phyloP scores from a whole-genome alignment of 176 grass and related monocot genomes.

The Carex cristatella region DNA sequence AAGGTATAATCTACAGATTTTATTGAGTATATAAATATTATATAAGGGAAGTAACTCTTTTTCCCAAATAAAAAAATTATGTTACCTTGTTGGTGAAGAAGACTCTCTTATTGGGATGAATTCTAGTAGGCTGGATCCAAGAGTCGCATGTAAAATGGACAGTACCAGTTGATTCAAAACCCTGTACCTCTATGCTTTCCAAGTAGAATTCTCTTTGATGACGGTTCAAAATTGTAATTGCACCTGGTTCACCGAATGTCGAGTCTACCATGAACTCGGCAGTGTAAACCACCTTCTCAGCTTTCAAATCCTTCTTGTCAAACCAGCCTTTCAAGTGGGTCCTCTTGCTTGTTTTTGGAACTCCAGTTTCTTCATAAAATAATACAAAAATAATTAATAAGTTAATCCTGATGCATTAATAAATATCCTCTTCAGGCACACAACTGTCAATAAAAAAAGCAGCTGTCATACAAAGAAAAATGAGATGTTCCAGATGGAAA shows the following conservation, averaged over 20 bases:
- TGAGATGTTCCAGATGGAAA: not conserved
- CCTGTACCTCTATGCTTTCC: slow-evolving; percentile 77
- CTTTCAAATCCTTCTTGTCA: slow-evolving; percentile 74
- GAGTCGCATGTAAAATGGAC: slow-evolving; percentile 80
- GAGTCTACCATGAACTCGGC: slow-evolving; percentile 76
- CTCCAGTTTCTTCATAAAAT: slow-evolving; percentile 33
- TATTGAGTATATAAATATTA: too few relatives aligned
- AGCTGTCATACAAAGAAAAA: not conserved
- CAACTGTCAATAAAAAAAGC: not conserved
- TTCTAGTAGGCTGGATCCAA: slow-evolving; percentile 65
- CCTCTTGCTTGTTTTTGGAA: slow-evolving; percentile 45
- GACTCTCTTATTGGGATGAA: slow-evolving; percentile 43
- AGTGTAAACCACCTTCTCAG: slow-evolving; percentile 71
- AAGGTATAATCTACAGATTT: too few relatives aligned
- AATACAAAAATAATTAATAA: not conserved
- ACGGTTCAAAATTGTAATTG: slow-evolving; percentile 64
- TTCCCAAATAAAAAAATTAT: not conserved
- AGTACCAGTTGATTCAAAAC: slow-evolving; percentile 42
- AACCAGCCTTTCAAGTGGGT: slow-evolving; percentile 64
- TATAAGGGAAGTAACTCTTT: not conserved
- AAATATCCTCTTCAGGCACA: not conserved
- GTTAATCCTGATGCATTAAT: not conserved
- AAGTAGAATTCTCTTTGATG: slow-evolving; percentile 78
- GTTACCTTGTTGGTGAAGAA: slow-evolving; percentile 76
- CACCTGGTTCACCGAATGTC: slow-evolving; percentile 69